These are phyloP conservation scores for Acidiella bohemica DNA, from an alignment of 495 filamentous ascomycete genomes.

Conservation along the genomic window DNA sequence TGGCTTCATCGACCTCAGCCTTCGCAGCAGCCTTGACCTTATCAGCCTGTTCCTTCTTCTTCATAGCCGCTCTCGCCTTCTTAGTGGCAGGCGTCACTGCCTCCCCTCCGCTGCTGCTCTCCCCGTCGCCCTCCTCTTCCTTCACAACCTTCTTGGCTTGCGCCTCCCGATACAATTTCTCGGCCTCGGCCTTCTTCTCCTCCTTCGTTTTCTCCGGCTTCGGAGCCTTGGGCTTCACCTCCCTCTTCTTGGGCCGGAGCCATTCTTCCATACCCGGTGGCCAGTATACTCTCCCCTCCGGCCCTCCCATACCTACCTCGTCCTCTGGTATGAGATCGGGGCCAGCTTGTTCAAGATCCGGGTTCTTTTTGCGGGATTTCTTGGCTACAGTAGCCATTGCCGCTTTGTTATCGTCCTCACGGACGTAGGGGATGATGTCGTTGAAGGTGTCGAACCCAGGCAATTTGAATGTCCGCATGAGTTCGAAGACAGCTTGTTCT, in stretches of 20 bases:
- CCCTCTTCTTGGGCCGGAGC: conserved; percentile 65
- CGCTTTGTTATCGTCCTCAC: conserved; percentile 65
- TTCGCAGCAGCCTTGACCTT: conserved; percentile 8
- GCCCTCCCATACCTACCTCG: conserved; percentile 79
- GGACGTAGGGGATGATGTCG: conserved; percentile 63
- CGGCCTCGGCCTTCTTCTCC: conserved; percentile 9
- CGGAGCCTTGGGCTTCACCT: conserved; percentile 45
- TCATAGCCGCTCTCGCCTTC: conserved; percentile 18
- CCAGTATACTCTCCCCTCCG: conserved; percentile 83
- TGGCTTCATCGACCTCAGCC: conserved; percentile 7
- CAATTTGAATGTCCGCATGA: conserved; percentile 77
- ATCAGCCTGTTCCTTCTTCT: conserved; percentile 9
- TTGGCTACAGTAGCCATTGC: conserved; percentile 37
- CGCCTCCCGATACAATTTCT: conserved; percentile 1
- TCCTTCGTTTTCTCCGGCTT: conserved; percentile 7
- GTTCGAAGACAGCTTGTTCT: conserved; percentile 89
- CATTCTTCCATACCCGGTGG: conserved; percentile 79
- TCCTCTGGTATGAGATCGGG: conserved; percentile 42
- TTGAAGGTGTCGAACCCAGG: conserved; percentile 62
- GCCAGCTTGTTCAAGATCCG: conserved; percentile 31
- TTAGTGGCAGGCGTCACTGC: conserved; percentile 17
- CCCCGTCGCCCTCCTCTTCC: background rate
- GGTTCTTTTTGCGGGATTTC: conserved; percentile 35
- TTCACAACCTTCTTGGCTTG: conserved; percentile 8
- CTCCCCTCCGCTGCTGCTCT: background rate